Evolutionary conservation across 371 early-diverging fungal species (phyloP).

Genomic region (Lichtheimia corymbifera): DNA sequence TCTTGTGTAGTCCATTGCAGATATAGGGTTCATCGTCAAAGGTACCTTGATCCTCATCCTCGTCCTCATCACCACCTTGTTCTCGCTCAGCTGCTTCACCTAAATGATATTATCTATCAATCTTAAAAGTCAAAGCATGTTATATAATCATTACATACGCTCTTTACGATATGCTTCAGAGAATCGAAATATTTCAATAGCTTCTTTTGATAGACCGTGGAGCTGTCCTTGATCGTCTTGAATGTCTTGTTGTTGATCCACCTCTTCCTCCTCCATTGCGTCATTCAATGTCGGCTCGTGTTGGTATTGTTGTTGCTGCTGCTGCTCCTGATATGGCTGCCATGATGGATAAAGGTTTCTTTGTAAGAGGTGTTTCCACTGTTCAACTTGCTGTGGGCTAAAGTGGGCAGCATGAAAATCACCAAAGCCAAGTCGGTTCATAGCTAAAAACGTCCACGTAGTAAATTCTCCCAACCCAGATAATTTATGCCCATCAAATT

Average conservation of each 20-base stretch:
- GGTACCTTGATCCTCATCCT: constrained; percentile 3
- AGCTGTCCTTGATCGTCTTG: not conserved
- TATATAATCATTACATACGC: constrained; percentile 9
- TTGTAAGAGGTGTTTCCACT: constrained; percentile 2
- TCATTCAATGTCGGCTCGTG: not conserved
- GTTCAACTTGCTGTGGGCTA: constrained; percentile 1
- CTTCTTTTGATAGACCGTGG: constrained; percentile 28
- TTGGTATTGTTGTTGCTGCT: not conserved
- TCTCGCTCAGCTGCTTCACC: not conserved
- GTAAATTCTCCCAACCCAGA: too few relatives aligned
- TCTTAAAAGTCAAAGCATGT: not conserved
- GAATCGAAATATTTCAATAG: constrained; percentile 40
- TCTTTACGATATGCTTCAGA: constrained; percentile 41
- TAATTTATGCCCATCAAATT: too few relatives aligned
- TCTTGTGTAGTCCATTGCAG: constrained; percentile 19
- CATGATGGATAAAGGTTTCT: constrained; percentile 7
- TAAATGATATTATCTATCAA: not conserved
- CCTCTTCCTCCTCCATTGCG: not conserved
- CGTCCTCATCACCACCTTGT: not conserved
- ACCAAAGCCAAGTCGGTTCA: constrained; percentile 6
- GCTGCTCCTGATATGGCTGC: constrained; percentile 2
- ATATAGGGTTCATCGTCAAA: constrained; percentile 13
- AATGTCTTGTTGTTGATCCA: constrained; percentile 1
- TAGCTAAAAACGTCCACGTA: too few relatives aligned
- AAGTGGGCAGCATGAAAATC: constrained; percentile 12